Evolutionary conservation across 106 monocot species (phyloP), one percentile per base, ranked within the genome.

Genomic region (Xerophyta viscosa): DNA sequence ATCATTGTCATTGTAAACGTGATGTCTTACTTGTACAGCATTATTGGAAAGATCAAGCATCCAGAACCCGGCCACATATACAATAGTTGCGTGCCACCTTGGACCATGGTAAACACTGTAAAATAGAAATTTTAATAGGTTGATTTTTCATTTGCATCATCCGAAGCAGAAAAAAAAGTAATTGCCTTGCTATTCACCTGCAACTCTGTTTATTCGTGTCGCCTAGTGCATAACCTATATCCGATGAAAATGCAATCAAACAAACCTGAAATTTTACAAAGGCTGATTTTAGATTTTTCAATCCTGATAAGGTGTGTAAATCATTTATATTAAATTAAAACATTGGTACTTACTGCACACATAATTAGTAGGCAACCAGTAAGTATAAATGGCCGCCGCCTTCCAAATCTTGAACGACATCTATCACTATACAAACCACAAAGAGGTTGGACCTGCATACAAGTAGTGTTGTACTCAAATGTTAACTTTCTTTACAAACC

Each of bases 11-110:
- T n/a, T n/a, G n/a, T n/a, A n/a, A n/a, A n/a, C n/a, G n/a, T n/a
- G 20, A 46, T 18, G 18, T 15, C 41, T 60, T 61, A 75, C 81
- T 58, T 83, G 82, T 2, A 83, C 82, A 57, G 82, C 77, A 55
- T 83, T 83, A 52, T 83, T 83, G 23, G 82, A 68, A 57, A 83
- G 77, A 70, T 83, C 82, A 47, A 83, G 62, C 29, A 83, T 57
- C 82, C 82, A 83, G 47, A 83, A 83, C 11, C 82, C 82, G 48
- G 69, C 65, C 18, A 83, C 73, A 73, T 69, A 83, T 47, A 77
- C 48, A 66, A 69, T 61, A 57, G 65, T 77, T 62, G 82, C 77
- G 61, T 73, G 60, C 77, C 72, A 69, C 39, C 82, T 64, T 20
- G 72, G 56, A 22, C 82, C 82, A 37, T 46, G 65, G 31, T 74